These are phyloP conservation scores for Botryobasidium botryosum DNA, from an alignment of 768 basidiomycete species.

Conservation along the genomic window DNA sequence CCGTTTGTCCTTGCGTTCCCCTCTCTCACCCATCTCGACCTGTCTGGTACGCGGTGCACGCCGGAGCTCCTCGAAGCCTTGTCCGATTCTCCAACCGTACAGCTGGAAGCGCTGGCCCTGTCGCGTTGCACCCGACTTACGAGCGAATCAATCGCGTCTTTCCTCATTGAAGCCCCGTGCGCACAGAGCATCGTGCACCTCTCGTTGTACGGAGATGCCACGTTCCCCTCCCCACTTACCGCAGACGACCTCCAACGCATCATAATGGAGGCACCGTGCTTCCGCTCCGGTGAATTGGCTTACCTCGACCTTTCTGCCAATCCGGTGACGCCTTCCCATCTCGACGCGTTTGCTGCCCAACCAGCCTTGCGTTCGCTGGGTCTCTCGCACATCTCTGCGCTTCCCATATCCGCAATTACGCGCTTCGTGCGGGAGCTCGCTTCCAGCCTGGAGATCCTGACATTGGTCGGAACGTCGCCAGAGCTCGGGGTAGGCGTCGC, in stretches of 20 bases:
- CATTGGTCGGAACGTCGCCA: slow-evolving; percentile 58
- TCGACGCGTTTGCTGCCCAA: slow-evolving; percentile 39
- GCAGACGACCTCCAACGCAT: slow-evolving; percentile 49
- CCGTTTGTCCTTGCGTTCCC: slow-evolving; percentile 72
- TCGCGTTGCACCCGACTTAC: slow-evolving; percentile 76
- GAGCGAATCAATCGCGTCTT: slow-evolving; percentile 53
- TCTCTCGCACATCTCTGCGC: slow-evolving; percentile 63
- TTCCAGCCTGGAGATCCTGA: slow-evolving; percentile 67
- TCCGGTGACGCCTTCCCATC: slow-evolving; percentile 42
- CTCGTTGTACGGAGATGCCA: slow-evolving; percentile 77
- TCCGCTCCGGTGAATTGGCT: slow-evolving; percentile 41
- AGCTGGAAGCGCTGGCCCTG: slow-evolving; percentile 62
- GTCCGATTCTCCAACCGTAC: slow-evolving; percentile 43
- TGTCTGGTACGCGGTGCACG: slow-evolving; percentile 72
- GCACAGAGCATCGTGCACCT: slow-evolving; percentile 50
- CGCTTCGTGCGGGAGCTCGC: slow-evolving; percentile 54
- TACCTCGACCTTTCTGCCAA: slow-evolving; percentile 70
- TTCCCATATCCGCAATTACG: slow-evolving; percentile 47
- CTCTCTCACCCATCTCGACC: slow-evolving; percentile 73
- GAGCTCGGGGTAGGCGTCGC: slow-evolving; percentile 32
- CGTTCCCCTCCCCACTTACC: slow-evolving; percentile 58
- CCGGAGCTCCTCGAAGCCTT: slow-evolving; percentile 58
- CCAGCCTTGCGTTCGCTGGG: slow-evolving; percentile 73
- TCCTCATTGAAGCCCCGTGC: slow-evolving; percentile 53
- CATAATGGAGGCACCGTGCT: slow-evolving; percentile 59